Evolutionary conservation across 306 rosid species (phyloP), one percentile per base, ranked within the genome.

Genomic region (Cucumis melo): DNA sequence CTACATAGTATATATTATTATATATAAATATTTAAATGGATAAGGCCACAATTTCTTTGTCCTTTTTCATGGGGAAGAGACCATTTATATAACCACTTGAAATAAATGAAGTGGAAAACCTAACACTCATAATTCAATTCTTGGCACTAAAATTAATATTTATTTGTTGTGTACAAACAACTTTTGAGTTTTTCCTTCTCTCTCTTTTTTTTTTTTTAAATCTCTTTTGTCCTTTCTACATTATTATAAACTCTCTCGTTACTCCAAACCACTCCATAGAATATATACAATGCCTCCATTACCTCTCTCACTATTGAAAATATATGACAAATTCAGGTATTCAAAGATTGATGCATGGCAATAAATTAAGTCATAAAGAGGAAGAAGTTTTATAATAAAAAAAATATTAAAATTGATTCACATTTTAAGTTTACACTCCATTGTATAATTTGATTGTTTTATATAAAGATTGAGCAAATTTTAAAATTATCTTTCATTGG

Each of bases 41-140:
- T 63, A 36, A 64, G 27, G 15, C 50, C 57, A 70, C 36, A 70
- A 70, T 70, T 70, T 70, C 6, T 19, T 11, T 48, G 57, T 70
- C 57, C 36, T 68, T 68, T 68, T 39, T 23, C 56, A 68, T 23
- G 56, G 36, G 19, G 51, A 68, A 68, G 75, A 68, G 19, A 21
- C 56, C 57, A 44, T 41, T 41, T 70, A 11, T 41, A 7, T 41
- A 68, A 41, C 74, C 27, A 53, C 77, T 73, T 73, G 62, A 73
- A 73, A 54, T 73, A 73, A 73, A 73, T 73, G 77, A 73, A 73
- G 63, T 73, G 64, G 32, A 62, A 34, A 73, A 54, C 58, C 54
- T n/a, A 53, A 34, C 64, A 32, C 16, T 7, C 64, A 48, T 73
- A 32, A 19, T 32, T 29, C 15, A 32, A 54, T 24, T 5, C 42